These are phyloP conservation scores for Nitzschia putrida DNA, from an alignment of 108 stramenopile species.

Conservation along the genomic window DNA sequence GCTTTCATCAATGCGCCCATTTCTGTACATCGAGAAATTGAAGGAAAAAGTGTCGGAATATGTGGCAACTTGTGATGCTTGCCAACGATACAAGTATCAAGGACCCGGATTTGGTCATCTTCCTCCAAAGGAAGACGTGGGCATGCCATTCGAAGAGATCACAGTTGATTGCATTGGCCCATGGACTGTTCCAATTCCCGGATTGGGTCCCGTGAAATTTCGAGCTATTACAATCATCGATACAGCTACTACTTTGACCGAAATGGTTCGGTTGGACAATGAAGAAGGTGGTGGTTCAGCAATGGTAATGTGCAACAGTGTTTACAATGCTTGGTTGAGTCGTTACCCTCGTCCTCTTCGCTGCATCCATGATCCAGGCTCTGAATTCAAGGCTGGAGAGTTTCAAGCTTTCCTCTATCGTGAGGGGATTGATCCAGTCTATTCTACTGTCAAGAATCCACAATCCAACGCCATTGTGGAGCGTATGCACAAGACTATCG, in stretches of 20 bases:
- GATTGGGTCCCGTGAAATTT: constrained; percentile 9
- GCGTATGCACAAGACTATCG: constrained; percentile 35
- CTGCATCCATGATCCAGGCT: constrained; percentile 30
- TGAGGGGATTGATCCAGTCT: constrained; percentile 14
- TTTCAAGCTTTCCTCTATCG: too few species aligned
- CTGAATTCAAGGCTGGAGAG: constrained; percentile 29
- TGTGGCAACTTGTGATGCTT: constrained; percentile 15
- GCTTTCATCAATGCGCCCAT: constrained; percentile 5
- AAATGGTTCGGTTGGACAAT: constrained; percentile 29
- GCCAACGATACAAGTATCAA: constrained; percentile 3
- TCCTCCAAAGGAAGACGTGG: background rate
- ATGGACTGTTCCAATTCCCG: constrained; percentile 34
- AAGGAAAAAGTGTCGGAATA: background rate
- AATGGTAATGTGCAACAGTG: background rate
- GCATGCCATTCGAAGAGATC: constrained; percentile 27
- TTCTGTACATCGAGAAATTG: too few species aligned
- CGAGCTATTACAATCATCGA: constrained; percentile 42
- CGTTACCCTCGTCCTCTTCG: constrained; percentile 35
- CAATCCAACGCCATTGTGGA: constrained; percentile 43
- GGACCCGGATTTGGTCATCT: too few species aligned
- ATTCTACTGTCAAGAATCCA: constrained; percentile 31
- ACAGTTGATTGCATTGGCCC: constrained; percentile 41
- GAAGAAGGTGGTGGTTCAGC: constrained; percentile 28
- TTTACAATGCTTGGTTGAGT: constrained; percentile 27
- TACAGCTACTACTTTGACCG: constrained; percentile 28